Evolutionary conservation across 305 asterid genomes (phyloP).

Genomic region (Fraxinus paxiana): DNA sequence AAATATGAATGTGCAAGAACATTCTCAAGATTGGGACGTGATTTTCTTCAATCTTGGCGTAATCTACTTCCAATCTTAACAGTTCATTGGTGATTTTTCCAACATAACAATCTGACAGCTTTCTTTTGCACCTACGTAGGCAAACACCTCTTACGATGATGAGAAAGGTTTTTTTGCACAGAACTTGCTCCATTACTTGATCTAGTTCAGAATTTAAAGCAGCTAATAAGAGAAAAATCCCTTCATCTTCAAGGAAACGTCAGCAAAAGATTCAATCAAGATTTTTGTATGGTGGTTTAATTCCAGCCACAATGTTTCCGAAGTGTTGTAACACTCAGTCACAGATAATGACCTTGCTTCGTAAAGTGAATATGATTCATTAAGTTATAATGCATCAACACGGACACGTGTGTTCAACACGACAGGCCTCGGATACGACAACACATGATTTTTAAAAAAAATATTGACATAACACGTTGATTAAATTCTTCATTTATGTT

Average conservation of each 20-base stretch:
- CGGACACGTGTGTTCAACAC: too few relatives aligned
- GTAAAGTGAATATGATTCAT: background rate
- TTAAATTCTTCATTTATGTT: too few relatives aligned
- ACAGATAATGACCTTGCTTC: background rate
- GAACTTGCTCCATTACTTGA: background rate
- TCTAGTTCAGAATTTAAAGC: background rate
- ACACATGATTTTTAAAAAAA: too few relatives aligned
- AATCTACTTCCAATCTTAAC: too few relatives aligned
- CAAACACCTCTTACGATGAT: background rate
- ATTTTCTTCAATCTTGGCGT: too few relatives aligned
- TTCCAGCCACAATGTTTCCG: background rate
- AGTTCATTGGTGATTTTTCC: background rate
- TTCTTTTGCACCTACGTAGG: background rate
- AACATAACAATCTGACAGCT: background rate
- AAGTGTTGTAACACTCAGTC: background rate
- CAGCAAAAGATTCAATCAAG: background rate
- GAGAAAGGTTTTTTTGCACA: background rate
- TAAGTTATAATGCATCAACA: background rate
- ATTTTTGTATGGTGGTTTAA: background rate
- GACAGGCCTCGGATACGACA: too few relatives aligned
- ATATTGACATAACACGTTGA: too few relatives aligned
- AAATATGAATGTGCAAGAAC: too few relatives aligned
- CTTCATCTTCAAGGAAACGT: background rate
- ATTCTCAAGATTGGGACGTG: too few relatives aligned
- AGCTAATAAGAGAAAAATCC: background rate